Percentiles rank a stretch among this genome's conserved stretches.
Evolutionary conservation across 1,139 yeast genomes (phyloP).

Genomic region (Arxiozyma heterogenica): DNA sequence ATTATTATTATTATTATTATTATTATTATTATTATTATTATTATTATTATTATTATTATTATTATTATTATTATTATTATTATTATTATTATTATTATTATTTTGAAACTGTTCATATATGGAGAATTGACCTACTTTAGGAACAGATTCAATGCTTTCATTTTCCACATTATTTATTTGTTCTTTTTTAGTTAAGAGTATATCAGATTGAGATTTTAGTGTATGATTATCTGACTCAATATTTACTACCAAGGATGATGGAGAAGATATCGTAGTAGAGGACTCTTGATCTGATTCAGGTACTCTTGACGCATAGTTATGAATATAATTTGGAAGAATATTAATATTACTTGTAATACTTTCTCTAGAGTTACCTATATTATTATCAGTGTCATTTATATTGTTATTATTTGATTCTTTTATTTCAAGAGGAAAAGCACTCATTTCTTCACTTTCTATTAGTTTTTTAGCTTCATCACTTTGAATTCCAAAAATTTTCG

Average conservation of each 20-base stretch:
- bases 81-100: background rate
- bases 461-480: constrained; percentile 28
- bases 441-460: constrained; percentile 23
- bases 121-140: background rate
- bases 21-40: too few relatives aligned
- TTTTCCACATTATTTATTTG: background rate
- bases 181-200: background rate
- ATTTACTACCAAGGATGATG: background rate
- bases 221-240: background rate
- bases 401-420: background rate
- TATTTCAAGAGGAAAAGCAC: constrained; percentile 7
- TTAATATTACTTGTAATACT: background rate
- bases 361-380: background rate
- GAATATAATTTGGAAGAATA: constrained; percentile 2
- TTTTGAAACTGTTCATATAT: background rate
- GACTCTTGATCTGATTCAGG: constrained; percentile 30
- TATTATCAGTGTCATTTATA: background rate
- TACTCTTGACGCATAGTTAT: constrained; percentile 9
- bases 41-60: too few relatives aligned
- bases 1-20: too few relatives aligned
- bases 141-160: background rate
- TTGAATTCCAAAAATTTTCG: constrained; percentile 35
- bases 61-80: too few relatives aligned
- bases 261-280: background rate
- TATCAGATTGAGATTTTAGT: background rate